These are phyloP conservation scores for Dictyostelium firmibasis DNA, from an alignment of 78 protist species.

Conservation along the genomic window DNA sequence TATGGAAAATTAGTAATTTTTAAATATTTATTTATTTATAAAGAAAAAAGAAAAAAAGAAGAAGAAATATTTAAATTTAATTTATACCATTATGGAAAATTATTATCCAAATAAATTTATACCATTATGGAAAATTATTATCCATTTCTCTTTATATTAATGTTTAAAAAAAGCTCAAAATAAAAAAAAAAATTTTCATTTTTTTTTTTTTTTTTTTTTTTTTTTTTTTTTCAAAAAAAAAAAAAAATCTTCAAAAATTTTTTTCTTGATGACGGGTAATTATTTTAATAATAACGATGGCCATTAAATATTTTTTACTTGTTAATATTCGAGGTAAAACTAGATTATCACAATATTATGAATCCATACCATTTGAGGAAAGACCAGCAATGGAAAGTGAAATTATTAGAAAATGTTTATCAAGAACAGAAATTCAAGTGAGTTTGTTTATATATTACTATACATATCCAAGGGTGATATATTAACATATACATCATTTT, in stretches of 20 bases:
- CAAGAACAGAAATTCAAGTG: constrained; percentile 86
- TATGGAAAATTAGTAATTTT: no score
- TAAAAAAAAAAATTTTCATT: no score
- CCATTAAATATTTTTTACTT: constrained; percentile 92
- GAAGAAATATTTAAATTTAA: no score
- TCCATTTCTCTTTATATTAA: no score
- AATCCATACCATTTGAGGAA: constrained; percentile 79
- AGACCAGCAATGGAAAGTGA: constrained; percentile 92
- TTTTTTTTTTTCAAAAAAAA: background rate
- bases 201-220: background rate
- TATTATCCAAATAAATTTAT: no score
- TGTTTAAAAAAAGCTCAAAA: no score
- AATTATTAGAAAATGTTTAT: constrained; percentile 93
- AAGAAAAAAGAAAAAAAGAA: no score
- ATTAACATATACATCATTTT: no score
- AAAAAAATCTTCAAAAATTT: background rate
- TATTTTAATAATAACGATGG: background rate
- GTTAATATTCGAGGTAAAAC: constrained; percentile 98
- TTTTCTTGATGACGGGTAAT: background rate
- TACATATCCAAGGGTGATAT: no score
- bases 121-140: no score
- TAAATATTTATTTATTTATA: no score
- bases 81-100: no score
- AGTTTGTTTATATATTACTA: background rate
- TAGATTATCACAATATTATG: constrained; percentile 95